phyloP scores from a whole-genome alignment of 2,329 filamentous ascomycete genomes.

The Botrytis paeoniae region DNA sequence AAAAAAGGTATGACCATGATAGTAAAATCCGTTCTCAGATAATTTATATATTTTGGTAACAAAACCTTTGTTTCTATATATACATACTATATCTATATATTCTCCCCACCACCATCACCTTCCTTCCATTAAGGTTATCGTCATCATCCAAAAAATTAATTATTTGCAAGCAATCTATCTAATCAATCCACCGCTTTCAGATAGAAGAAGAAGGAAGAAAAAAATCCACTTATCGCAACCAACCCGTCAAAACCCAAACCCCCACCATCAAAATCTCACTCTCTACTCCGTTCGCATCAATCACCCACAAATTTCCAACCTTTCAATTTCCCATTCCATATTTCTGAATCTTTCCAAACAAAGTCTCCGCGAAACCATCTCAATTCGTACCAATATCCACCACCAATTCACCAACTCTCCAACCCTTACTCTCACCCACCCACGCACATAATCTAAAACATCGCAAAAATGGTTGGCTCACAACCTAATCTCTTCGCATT shows the following conservation, averaged over 20 bases:
- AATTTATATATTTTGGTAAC: not conserved
- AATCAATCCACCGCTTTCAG: slow-evolving; percentile 5
- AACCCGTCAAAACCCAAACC: not conserved
- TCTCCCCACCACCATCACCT: not conserved
- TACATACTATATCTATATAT: not conserved
- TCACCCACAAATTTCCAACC: slow-evolving; percentile 8
- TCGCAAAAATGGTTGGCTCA: slow-evolving; percentile 30
- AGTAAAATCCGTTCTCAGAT: not conserved
- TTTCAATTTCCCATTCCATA: not conserved
- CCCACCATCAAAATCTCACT: slow-evolving; percentile 8
- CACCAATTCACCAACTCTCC: not conserved
- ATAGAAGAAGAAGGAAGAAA: not conserved
- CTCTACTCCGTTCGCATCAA: slow-evolving; percentile 3
- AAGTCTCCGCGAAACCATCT: not conserved
- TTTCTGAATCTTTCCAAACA: not conserved
- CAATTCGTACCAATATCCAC: not conserved
- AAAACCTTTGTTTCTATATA: not conserved
- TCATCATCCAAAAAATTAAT: not conserved
- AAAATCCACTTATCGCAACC: slow-evolving; percentile 5
- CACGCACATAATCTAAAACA: not conserved
- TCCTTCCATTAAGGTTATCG: not conserved
- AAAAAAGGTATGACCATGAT: not conserved
- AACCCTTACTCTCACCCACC: not conserved
- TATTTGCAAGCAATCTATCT: not conserved
- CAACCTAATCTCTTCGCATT: slow-evolving; percentile 76